These are phyloP conservation scores for Tulasnella sp. DNA, from an alignment of 768 basidiomycete genomes.

Conservation along the genomic window DNA sequence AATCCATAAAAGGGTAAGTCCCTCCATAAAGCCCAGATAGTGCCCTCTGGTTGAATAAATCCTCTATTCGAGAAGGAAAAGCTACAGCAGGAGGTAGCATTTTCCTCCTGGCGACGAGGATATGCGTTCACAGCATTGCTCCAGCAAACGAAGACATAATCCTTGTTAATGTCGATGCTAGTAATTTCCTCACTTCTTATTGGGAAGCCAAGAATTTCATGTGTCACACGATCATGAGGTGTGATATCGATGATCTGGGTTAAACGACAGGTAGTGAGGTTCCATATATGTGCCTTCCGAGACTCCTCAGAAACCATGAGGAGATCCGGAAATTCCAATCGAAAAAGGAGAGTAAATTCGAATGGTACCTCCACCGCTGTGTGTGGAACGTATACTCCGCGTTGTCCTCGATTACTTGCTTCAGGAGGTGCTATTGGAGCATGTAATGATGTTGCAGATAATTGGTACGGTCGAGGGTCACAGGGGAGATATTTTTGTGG, in stretches of 20 bases:
- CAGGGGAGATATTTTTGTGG: no score
- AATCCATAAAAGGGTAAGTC: no score
- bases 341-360: conserved; percentile 50
- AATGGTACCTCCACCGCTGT: conserved; percentile 40
- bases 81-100: no score
- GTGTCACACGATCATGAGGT: not conserved
- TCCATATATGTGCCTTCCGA: conserved; percentile 42
- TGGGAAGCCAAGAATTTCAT: no score
- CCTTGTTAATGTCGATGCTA: no score
- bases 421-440: no score
- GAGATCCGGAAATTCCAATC: conserved; percentile 55
- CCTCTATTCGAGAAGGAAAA: no score
- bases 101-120: not conserved
- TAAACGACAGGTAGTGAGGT: conserved; percentile 40
- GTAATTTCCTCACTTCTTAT: no score
- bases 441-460: no score
- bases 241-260: conserved; percentile 33
- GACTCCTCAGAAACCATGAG: conserved; percentile 33
- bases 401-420: conserved; percentile 9
- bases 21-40: no score
- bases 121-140: not conserved
- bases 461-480: no score
- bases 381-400: conserved; percentile 52
- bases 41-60: no score
- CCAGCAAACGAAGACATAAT: conserved; percentile 14